Evolutionary conservation across 768 basidiomycete genomes (phyloP).

Genomic region (Dendrothele bispora): DNA sequence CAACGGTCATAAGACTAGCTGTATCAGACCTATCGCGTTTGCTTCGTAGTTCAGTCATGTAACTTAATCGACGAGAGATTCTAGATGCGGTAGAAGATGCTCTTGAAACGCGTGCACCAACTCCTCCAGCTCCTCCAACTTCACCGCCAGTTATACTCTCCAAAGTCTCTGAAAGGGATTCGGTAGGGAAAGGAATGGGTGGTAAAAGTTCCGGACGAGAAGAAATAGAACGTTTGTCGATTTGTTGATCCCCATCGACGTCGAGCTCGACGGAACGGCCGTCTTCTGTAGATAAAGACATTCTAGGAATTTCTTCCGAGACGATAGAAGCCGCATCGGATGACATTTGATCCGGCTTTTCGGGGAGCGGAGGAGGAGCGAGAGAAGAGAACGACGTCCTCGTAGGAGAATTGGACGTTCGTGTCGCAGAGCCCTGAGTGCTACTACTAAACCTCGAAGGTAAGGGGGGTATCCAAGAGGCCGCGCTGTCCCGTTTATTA

Average conservation of each 20-base stretch:
- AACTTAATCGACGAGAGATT: conserved; percentile 67
- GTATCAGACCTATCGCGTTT: conserved; percentile 86
- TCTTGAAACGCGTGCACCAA: conserved; percentile 36
- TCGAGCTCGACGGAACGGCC: conserved; percentile 65
- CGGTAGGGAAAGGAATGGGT: conserved; percentile 74
- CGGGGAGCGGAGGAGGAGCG: conserved; percentile 36
- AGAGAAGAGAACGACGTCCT: conserved; percentile 50
- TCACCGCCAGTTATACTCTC: conserved; percentile 56
- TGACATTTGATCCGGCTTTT: conserved; percentile 28
- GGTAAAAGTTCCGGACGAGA: conserved; percentile 64
- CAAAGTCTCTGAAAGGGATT: conserved; percentile 80
- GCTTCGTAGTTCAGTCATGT: conserved; percentile 78
- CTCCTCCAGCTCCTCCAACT: too few relatives aligned
- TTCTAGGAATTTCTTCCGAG: conserved; percentile 60
- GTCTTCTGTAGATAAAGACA: conserved; percentile 77
- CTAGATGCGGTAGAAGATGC: conserved; percentile 49
- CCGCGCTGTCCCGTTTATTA: conserved; percentile 47
- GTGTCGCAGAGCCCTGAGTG: conserved; percentile 48
- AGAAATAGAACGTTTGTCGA: not conserved
- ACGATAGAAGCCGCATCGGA: conserved; percentile 4
- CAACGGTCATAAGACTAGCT: conserved; percentile 90
- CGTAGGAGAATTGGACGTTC: conserved; percentile 39
- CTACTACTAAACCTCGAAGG: conserved; percentile 65
- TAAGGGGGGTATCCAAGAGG: conserved; percentile 46
- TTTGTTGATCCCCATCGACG: conserved; percentile 37